Conservation (phyloP, 2,329 filamentous ascomycete species). For the Conoideocrella luteorostrata region DNA sequence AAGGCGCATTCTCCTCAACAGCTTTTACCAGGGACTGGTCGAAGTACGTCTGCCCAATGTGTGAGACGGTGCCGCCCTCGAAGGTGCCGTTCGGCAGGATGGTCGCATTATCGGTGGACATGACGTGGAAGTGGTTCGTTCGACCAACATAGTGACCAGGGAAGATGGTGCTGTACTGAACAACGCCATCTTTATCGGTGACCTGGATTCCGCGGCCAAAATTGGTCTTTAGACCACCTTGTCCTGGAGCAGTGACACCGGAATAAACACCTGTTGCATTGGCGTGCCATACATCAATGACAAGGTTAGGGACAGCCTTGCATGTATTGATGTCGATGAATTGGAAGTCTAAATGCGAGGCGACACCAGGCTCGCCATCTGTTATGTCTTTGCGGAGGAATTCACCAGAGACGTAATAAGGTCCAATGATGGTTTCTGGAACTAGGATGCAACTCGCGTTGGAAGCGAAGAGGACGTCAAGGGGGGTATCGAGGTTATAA, state of each 20-base stretch:
- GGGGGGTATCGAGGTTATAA: conserved; percentile 8
- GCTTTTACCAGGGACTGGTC: conserved; percentile 44
- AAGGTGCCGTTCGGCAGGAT: conserved; percentile 45
- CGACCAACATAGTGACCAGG: conserved; percentile 37
- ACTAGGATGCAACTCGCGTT: conserved; percentile 12
- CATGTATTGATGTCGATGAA: conserved; percentile 37
- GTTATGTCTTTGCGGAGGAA: conserved; percentile 32
- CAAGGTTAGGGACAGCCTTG: conserved; percentile 30
- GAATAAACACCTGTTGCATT: conserved; percentile 40
- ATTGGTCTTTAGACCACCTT: conserved; percentile 29
- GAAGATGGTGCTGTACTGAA: conserved; percentile 35
- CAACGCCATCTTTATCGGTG: conserved; percentile 33
- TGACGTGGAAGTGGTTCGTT: conserved; percentile 34
- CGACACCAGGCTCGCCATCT: conserved; percentile 33
- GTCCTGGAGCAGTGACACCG: conserved; percentile 29
- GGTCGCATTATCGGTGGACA: conserved; percentile 21
- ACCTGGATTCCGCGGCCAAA: conserved; percentile 34
- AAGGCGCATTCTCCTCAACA: conserved; percentile 42
- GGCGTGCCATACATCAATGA: conserved; percentile 38
- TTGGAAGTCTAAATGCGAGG: conserved; percentile 35
- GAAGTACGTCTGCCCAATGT: conserved; percentile 57
- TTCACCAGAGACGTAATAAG: conserved; percentile 27
- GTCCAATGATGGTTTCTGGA: conserved; percentile 13
- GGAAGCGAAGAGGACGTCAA: conserved; percentile 9
- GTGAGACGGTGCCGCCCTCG: conserved; percentile 40